Evolutionary conservation across 2,329 filamentous ascomycete genomes (phyloP).

Genomic region (Mariannaea sp.): DNA sequence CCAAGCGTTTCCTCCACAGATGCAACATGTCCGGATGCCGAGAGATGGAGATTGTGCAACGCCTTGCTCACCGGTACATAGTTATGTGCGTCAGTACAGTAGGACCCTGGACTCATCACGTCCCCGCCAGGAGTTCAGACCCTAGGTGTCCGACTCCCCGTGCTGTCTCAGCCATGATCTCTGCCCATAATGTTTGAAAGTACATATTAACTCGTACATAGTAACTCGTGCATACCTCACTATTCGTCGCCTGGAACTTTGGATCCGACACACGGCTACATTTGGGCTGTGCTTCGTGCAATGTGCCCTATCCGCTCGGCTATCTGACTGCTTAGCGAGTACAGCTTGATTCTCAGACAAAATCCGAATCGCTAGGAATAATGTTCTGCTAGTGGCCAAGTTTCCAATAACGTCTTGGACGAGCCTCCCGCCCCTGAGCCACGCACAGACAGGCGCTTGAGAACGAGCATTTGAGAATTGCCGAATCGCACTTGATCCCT

Average conservation of each 20-base stretch:
- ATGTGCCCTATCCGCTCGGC: not conserved
- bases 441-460: slow-evolving; percentile 13
- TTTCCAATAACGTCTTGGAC: not conserved
- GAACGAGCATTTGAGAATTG: too few species aligned
- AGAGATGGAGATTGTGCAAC: slow-evolving; percentile 1
- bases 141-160: slow-evolving; percentile 10
- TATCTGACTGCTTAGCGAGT: not conserved
- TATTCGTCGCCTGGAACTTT: not conserved
- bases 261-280: not conserved
- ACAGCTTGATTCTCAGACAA: not conserved
- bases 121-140: slow-evolving; percentile 1
- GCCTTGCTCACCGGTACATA: not conserved
- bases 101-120: slow-evolving; percentile 6
- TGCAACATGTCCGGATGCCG: not conserved
- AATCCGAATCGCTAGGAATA: not conserved
- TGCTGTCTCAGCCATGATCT: not conserved
- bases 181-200: too few species aligned
- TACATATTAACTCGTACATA: not conserved
- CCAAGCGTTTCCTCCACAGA: not conserved
- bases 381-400: not conserved
- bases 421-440: not conserved
- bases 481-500: too few species aligned
- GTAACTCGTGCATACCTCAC: not conserved
- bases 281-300: not conserved
- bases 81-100: not conserved